Conservation (phyloP, 2,329 filamentous ascomycete genomes). For the Ophiostoma quercus region DNA sequence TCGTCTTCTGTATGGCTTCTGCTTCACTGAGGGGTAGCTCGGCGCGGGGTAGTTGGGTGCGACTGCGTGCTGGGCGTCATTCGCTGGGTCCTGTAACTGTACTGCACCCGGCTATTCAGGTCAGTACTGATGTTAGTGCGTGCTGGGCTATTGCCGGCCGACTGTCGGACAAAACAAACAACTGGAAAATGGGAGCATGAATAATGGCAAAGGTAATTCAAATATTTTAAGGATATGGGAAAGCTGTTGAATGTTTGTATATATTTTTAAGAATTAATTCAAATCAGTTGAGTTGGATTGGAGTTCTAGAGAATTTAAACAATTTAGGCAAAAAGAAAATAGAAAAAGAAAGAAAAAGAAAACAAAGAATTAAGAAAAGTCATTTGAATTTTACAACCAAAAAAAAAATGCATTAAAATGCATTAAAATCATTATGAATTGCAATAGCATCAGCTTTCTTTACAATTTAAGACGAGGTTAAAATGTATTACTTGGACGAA, state of each 20-base stretch:
- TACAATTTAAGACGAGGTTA: background rate
- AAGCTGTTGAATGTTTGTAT: background rate
- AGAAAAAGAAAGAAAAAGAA: background rate
- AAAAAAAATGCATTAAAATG: too few species aligned
- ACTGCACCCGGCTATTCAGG: background rate
- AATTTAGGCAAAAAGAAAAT: background rate
- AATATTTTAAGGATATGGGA: background rate
- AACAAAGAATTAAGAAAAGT: too few species aligned
- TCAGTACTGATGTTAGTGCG: background rate
- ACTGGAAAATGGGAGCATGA: background rate
- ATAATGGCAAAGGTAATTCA: background rate
- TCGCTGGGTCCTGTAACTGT: background rate
- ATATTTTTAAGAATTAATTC: background rate
- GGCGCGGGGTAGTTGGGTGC: slow-evolving; percentile 18
- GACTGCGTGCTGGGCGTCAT: background rate
- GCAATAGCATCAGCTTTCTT: too few species aligned
- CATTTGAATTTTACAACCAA: too few species aligned
- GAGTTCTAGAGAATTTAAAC: background rate
- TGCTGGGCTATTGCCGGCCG: slow-evolving; percentile 5
- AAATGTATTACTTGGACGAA: too few species aligned
- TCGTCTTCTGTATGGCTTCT: background rate
- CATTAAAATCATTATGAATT: background rate
- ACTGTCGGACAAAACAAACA: background rate
- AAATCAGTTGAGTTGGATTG: background rate
- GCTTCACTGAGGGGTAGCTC: slow-evolving; percentile 7